Conservation (phyloP, 345 rosid species). For the Eucalyptus polybractea region DNA sequence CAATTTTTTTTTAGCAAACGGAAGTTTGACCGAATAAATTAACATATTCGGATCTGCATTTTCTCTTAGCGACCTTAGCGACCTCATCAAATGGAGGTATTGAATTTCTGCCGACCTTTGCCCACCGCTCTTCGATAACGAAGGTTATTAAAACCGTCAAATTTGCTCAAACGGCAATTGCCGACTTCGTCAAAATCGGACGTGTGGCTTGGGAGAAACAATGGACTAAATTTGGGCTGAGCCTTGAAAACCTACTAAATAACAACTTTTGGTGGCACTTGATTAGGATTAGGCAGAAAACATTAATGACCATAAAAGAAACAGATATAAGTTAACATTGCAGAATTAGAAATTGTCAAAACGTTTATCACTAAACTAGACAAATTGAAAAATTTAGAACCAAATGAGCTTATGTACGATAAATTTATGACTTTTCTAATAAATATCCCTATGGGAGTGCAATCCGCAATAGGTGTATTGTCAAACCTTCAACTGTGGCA, state of each 20-base stretch:
- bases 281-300: neutral
- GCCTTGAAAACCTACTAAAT: neutral
- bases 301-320: neutral
- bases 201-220: neutral
- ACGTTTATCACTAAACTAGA: neutral
- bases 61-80: neutral
- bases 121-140: neutral
- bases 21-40: neutral
- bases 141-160: neutral
- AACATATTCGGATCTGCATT: neutral
- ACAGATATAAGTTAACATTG: neutral
- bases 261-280: neutral
- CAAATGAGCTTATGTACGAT: rapidly evolving
- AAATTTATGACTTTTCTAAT: neutral
- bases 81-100: neutral
- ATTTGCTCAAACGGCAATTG: neutral
- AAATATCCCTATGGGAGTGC: neutral
- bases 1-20: neutral
- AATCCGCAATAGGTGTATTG: neutral
- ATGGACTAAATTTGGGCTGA: neutral
- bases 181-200: neutral
- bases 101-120: neutral
- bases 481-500: neutral
- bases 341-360: too few species aligned
- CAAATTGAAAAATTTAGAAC: neutral